phyloP scores from a whole-genome alignment of 306 rosid genomes.

The Quercus variabilis region DNA sequence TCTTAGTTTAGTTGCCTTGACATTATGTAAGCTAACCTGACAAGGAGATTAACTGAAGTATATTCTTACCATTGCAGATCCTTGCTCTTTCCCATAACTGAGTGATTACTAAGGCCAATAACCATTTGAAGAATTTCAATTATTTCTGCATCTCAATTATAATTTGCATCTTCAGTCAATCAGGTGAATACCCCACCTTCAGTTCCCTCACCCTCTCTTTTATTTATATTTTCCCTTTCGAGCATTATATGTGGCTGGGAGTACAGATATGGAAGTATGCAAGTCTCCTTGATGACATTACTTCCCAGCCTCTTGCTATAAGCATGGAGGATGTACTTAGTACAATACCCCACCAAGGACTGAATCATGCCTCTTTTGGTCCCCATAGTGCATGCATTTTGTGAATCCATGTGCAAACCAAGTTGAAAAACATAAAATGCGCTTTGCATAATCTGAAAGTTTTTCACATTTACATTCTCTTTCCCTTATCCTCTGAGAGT shows the following conservation, averaged over 20 bases:
- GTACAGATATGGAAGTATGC: background rate
- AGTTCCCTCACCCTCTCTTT: background rate
- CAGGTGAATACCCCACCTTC: background rate
- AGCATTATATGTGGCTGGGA: conserved; percentile 18
- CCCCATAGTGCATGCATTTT: conserved; percentile 15
- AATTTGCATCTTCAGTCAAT: background rate
- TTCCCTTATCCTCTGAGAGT: conserved; percentile 22
- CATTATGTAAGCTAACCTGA: too few species aligned
- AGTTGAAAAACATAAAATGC: conserved; percentile 23
- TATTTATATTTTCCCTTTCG: background rate
- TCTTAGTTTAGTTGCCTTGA: background rate
- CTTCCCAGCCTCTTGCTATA: conserved; percentile 19
- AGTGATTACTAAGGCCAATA: background rate
- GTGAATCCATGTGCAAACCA: conserved; percentile 24
- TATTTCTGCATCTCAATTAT: background rate
- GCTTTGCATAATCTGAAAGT: conserved; percentile 31
- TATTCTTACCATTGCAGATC: background rate
- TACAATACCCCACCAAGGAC: conserved; percentile 19
- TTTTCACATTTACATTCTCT: conserved; percentile 32
- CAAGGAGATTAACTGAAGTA: background rate
- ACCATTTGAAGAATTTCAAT: background rate
- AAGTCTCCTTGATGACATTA: conserved; percentile 1
- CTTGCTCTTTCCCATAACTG: background rate
- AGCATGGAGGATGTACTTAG: conserved; percentile 31
- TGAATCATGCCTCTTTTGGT: conserved; percentile 25